Evolutionary conservation across 768 basidiomycete genomes (phyloP), one percentile per base, ranked within the genome.

Genomic region (Rhodosporidiobolus sp.): DNA sequence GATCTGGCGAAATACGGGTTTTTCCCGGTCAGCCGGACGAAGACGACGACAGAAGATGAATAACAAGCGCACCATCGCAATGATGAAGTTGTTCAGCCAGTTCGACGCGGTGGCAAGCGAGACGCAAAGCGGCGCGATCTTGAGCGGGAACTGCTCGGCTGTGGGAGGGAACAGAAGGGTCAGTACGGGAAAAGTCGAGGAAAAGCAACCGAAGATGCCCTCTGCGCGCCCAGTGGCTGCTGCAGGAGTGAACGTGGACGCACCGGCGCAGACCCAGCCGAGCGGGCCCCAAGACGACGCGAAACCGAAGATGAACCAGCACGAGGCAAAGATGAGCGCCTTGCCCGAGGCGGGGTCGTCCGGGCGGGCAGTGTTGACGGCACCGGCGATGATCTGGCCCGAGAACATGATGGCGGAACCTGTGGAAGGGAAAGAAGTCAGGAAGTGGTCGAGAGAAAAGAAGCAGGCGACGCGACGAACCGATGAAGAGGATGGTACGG

Each of bases 131-230:
- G 74, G 70, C 6, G 74, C 74, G 38, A 75, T 69, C 28, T 50
- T 56, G 67, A 75, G 63, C 32, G 74, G 74, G 74, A 75, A 75
- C 61, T 72, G 70, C 61, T 72, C 70, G 12, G 70, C 70, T 14
- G 70, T 65, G 54, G n/a, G n/a, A n/a, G n/a, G n/a, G n/a, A n/a
- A n/a, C n/a, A n/a, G 38, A 14, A 43, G 38, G 14, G 38, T 43
- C 38, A 43, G 38, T 14, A 43, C 38, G 38, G 56, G 9, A n/a
- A n/a, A n/a, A n/a, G n/a, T n/a, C 2, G 55, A 20, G 30, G 17
- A 55, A 55, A 58, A 28, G 45, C 19, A 4, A 3, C 9, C 3
- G 43, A 54, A 54, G 28, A n/a, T n/a, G n/a, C n/a, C n/a, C n/a
- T n/a, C n/a, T 5, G 20, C 14, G 35, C 6, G 49, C 22, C 53